Evolutionary conservation across 2,329 filamentous ascomycete species (phyloP), one percentile per base, ranked within the genome.

Genomic region (Ramularia endophylla): DNA sequence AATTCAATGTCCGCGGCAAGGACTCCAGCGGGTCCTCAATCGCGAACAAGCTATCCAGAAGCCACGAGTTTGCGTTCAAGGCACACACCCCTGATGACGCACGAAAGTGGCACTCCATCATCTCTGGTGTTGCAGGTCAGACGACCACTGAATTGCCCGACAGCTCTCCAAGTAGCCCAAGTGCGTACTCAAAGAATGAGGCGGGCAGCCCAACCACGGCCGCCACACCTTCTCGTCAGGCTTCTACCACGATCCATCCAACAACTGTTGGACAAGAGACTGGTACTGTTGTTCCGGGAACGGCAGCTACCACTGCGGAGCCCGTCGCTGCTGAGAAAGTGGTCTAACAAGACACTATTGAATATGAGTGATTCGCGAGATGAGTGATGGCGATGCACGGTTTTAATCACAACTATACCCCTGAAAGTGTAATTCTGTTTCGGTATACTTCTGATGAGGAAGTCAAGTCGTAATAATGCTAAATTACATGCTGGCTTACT

Each of bases 1-100:
- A 94, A 66, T 97, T 98, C 74, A 87, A 80, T 58, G 75, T 98
- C 64, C 95, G 95, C 71, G 92, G 92, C 64, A 97, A 97, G 66
- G 89, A 98, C 62, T 79, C 83, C 42, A 83, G 82, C 57, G 85
- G 85, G 61, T 72, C 75, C 46, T 85, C 83, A 50, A 68, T 95
- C 50, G 81, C 83, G 57, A 84, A 82, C 69, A 90, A 87, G 60
- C 77, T 95, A 52, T 78, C 83, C 35, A 86, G 89, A 51, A 78
- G 69, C 18, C 81, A 87, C 29, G 90, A 97, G 65, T 73, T 94
- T 27, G 70, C 75, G 20, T 95, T 95, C 78, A 94, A 94, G 69
- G 88, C 89, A 0, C 83, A 88, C 65, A 87, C 85, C 1, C 65
- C 86, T 2, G 72, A 76, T 19, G 87, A 94, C 50, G 88, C 90